These are phyloP conservation scores for Fusarium ramigenum DNA, from an alignment of 2,329 filamentous ascomycete genomes.

Conservation along the genomic window DNA sequence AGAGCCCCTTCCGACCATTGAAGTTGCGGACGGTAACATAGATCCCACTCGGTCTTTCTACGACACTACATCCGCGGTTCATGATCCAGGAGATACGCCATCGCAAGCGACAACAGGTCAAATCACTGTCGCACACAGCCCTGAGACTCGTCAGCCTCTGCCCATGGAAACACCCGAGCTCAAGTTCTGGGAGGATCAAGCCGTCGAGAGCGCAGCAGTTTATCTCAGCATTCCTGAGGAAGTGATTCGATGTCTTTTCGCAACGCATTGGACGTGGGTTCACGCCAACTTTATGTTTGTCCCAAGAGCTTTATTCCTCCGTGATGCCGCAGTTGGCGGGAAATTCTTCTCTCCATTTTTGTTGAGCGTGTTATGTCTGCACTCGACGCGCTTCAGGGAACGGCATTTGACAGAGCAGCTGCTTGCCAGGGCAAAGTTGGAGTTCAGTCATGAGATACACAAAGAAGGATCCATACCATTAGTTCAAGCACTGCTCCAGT, in stretches of 20 bases:
- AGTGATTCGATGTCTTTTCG: background rate
- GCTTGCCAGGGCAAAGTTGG: background rate
- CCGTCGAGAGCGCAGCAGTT: background rate
- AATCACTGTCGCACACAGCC: background rate
- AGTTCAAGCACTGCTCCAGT: background rate
- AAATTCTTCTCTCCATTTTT: background rate
- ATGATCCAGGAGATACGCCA: background rate
- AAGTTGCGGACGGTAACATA: background rate
- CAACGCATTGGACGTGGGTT: background rate
- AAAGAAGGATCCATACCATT: background rate
- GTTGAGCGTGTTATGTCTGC: background rate
- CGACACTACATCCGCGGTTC: background rate
- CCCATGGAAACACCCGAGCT: background rate
- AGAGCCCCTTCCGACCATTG: background rate
- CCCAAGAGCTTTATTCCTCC: background rate
- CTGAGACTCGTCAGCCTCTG: background rate
- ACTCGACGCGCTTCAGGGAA: background rate
- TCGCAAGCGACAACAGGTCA: background rate
- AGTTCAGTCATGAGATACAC: background rate
- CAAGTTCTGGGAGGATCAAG: background rate
- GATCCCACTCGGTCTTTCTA: background rate
- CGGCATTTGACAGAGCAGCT: background rate
- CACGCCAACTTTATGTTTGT: constrained; percentile 3
- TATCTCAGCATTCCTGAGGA: background rate
- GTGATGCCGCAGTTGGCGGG: background rate